These are phyloP conservation scores for Gnaphalium uliginosum DNA, from an alignment of 129 eudicot species.

Conservation along the genomic window DNA sequence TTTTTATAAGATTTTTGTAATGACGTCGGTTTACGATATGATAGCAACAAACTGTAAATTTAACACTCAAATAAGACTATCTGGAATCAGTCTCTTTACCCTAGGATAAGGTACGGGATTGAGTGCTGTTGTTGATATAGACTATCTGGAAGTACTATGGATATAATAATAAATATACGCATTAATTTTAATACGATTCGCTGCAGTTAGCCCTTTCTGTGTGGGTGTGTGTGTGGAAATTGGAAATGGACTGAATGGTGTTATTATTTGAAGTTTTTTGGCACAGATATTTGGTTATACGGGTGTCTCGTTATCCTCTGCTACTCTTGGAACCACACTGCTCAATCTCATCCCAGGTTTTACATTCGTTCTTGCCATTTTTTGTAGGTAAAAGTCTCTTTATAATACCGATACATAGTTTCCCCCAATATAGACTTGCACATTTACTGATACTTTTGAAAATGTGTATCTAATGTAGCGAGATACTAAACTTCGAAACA, in stretches of 20 bases:
- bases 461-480: background rate
- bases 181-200: too few species aligned
- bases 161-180: too few species aligned
- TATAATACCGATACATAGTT: background rate
- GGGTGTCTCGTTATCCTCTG: constrained; percentile 68
- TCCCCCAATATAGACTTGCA: background rate
- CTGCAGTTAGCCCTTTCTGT: too few species aligned
- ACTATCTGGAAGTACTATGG: too few species aligned
- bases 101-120: too few species aligned
- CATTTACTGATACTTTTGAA: too few species aligned
- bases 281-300: constrained; percentile 80
- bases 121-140: too few species aligned
- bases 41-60: too few species aligned
- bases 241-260: background rate
- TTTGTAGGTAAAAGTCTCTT: constrained; percentile 54
- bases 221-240: background rate
- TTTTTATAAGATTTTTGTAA: too few species aligned
- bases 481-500: background rate
- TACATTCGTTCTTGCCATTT: constrained; percentile 69
- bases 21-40: too few species aligned
- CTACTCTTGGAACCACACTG: constrained; percentile 69
- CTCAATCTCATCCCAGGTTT: constrained; percentile 87
- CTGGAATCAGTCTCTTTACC: too few species aligned
- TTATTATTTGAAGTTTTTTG: constrained; percentile 44
- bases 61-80: too few species aligned